Evolutionary conservation across 306 rosid genomes (phyloP), one percentile per base, ranked within the genome.

Genomic region (Vigna reflexopilosa): DNA sequence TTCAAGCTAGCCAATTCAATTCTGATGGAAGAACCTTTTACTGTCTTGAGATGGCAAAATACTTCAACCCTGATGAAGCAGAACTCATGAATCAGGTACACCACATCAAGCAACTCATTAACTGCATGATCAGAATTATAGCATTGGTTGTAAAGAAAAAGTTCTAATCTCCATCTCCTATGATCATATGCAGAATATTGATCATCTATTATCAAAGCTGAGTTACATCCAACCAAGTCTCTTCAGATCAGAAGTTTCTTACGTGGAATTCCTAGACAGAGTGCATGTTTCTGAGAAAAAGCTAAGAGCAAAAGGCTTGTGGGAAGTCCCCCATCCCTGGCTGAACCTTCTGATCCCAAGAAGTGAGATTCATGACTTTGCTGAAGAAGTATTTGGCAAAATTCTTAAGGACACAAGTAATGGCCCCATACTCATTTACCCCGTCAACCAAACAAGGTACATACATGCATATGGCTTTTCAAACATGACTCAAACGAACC

Each of bases 261-360:
- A 90, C 85, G 79, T 89, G 71, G 89, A 91, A 67, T 96, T 96
- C 83, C 88, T 96, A 20, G 91, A 96, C 19, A 90, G 98, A 77
- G 99, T 96, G 51, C 99, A 96, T 59, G 77, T 84, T 47, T 91
- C 97, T 13, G 91, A 85, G 86, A 77, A 28, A 82, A 85, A 88
- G 80, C 88, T 96, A 34, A 83, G 89, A 86, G 90, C 76, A 47
- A 86, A 91, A 77, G 96, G 93, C 38, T 82, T 93, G 52, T 93
- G 94, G 98, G 97, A 96, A 54, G 86, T 96, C 85, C 98, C 97
- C 57, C 99, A 93, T 70, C 99, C 99, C 20, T 96, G 99, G 99
- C 79, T 96, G 79, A 96, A 96, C 85, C 87, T 96, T 57, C 81
- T 96, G 7, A 68, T 96, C 62, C 98, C 96, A 15, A 90, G 81